Conservation (phyloP, 768 basidiomycete genomes). For the Piloderma croceum region DNA sequence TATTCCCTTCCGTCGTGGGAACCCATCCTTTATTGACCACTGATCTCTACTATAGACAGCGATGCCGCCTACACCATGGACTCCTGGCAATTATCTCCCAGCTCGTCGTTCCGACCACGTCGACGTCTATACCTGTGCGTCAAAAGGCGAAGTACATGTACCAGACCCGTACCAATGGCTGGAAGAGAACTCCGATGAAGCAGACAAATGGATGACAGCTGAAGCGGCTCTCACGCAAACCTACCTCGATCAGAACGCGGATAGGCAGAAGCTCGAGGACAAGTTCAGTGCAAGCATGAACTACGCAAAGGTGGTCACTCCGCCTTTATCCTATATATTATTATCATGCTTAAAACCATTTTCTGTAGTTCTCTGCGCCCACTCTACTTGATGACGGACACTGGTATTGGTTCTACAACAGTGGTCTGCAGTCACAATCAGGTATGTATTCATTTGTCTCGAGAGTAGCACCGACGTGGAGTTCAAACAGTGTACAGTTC, state of each 20-base stretch:
- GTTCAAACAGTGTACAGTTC: too few relatives aligned
- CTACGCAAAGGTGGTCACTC: conserved; percentile 49
- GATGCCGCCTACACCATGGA: conserved; percentile 46
- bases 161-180: conserved; percentile 75
- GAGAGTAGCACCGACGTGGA: too few relatives aligned
- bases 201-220: conserved; percentile 54
- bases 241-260: conserved; percentile 55
- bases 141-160: conserved; percentile 56
- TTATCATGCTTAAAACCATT: conserved; percentile 1
- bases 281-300: conserved; percentile 51
- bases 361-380: conserved; percentile 57
- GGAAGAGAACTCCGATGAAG: conserved; percentile 58
- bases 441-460: conserved; percentile 18
- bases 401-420: conserved; percentile 83
- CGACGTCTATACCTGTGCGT: conserved; percentile 63
- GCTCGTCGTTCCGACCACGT: conserved; percentile 62
- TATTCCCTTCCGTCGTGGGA: too few relatives aligned
- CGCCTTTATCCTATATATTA: conserved; percentile 3
- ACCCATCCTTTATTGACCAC: too few relatives aligned
- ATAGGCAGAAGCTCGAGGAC: conserved; percentile 52
- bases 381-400: conserved; percentile 53
- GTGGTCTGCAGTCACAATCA: conserved; percentile 67
- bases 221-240: conserved; percentile 55
- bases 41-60: too few relatives aligned
- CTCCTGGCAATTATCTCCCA: conserved; percentile 52